Evolutionary conservation across 2,329 filamentous ascomycete species (phyloP).

Genomic region (Diplodia seriata): DNA sequence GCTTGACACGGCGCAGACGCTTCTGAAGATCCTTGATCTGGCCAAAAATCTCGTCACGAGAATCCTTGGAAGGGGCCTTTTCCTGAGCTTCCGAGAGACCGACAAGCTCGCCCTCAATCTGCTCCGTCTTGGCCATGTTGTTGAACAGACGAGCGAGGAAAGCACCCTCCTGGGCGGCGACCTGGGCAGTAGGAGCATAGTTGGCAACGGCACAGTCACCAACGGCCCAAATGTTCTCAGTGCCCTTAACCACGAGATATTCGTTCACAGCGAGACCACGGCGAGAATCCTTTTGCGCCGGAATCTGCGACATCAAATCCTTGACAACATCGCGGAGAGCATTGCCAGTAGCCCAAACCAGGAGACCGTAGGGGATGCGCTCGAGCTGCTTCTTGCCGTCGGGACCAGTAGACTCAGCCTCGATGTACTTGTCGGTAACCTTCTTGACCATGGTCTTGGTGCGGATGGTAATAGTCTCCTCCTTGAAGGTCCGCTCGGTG

Average conservation of each 20-base stretch:
- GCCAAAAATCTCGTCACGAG: constrained; percentile 65
- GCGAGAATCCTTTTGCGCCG: constrained; percentile 92
- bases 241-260: constrained; percentile 96
- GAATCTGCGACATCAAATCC: constrained; percentile 90
- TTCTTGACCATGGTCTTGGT: constrained; percentile 99
- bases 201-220: constrained; percentile 97
- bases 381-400: constrained; percentile 85
- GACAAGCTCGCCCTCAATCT: constrained; percentile 77
- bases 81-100: constrained; percentile 67
- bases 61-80: constrained; percentile 71
- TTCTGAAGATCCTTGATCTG: constrained; percentile 89
- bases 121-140: constrained; percentile 95
- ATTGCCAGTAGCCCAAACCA: constrained; percentile 99
- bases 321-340: constrained; percentile 86
- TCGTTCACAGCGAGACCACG: constrained; percentile 97
- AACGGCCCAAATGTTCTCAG: constrained; percentile 96
- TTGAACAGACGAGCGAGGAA: constrained; percentile 98
- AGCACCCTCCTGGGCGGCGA: constrained; percentile 91
- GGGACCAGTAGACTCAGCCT: constrained; percentile 81
- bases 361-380: constrained; percentile 88
- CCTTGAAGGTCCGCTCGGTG: constrained; percentile 98
- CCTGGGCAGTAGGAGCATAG: constrained; percentile 96
- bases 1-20: constrained; percentile 86
- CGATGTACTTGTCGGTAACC: constrained; percentile 89
- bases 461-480: constrained; percentile 96